These are phyloP conservation scores for Fusarium chuoi DNA, from an alignment of 2,329 filamentous ascomycete genomes.

Conservation along the genomic window DNA sequence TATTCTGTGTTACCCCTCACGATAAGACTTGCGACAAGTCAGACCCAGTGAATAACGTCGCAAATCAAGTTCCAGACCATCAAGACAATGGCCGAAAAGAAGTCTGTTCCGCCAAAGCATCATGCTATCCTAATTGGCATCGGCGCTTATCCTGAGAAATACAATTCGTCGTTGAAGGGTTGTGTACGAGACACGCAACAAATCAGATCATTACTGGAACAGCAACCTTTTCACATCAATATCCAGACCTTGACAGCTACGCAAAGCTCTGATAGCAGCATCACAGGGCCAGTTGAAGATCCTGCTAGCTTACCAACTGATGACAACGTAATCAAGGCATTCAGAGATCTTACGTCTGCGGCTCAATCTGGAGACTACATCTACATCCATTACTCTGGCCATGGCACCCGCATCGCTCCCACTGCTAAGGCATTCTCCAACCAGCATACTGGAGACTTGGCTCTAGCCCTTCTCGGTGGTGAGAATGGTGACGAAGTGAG, in stretches of 20 bases:
- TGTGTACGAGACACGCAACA: conserved; percentile 13
- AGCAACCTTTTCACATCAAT: not conserved
- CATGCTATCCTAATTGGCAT: conserved; percentile 20
- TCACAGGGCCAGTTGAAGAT: not conserved
- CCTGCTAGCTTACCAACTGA: not conserved
- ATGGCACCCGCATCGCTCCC: not conserved
- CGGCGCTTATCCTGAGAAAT: conserved; percentile 2
- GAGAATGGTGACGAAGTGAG: not conserved
- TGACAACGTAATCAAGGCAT: not conserved
- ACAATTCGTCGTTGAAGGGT: not conserved
- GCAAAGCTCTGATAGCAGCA: not conserved
- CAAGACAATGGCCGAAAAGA: not conserved
- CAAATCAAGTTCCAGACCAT: not conserved
- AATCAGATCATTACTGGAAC: not conserved
- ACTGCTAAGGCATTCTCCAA: not conserved
- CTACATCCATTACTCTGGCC: conserved; percentile 18
- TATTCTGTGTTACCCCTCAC: not conserved
- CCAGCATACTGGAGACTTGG: conserved; percentile 5
- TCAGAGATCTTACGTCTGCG: not conserved
- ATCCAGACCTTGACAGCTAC: conserved; percentile 7
- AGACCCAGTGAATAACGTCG: too few species aligned
- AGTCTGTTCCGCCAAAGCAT: not conserved
- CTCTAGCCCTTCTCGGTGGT: conserved; percentile 7
- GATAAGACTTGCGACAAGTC: not conserved
- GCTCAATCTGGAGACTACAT: not conserved